phyloP scores from a whole-genome alignment of 495 filamentous ascomycete genomes.

The Tuber borchii region DNA sequence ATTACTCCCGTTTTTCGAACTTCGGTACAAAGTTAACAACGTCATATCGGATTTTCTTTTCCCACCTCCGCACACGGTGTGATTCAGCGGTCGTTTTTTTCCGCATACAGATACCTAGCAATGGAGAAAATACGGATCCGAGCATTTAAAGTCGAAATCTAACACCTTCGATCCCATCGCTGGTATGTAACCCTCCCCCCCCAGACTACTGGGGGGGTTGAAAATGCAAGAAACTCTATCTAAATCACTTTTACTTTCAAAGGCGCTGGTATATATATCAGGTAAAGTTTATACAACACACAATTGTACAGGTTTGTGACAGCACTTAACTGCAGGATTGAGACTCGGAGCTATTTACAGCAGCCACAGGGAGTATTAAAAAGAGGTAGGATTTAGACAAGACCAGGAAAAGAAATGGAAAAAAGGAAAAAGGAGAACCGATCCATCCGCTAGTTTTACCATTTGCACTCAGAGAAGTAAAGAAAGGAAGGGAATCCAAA shows the following conservation, averaged over 20 bases:
- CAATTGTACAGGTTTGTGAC: not conserved
- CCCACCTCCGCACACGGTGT: too few species aligned
- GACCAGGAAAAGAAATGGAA: not conserved
- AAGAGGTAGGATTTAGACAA: not conserved
- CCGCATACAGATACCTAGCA: not conserved
- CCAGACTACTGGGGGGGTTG: too few species aligned
- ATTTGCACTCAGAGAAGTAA: not conserved
- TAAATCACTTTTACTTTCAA: not conserved
- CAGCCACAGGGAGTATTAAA: not conserved
- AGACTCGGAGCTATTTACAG: not conserved
- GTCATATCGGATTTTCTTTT: not conserved
- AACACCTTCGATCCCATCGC: too few species aligned
- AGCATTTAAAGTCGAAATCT: too few species aligned
- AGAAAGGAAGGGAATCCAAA: not conserved
- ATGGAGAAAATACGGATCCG: not conserved
- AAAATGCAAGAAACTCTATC: not conserved
- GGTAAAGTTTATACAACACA: not conserved
- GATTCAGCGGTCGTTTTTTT: not conserved
- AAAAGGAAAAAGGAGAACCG: not conserved
- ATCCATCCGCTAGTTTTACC: not conserved
- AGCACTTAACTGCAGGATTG: not conserved
- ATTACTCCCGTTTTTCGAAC: not conserved
- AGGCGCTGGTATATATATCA: not conserved
- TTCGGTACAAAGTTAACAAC: not conserved
- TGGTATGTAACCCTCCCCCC: too few species aligned